Evolutionary conservation across 1,284 basidiomycete genomes (phyloP).

Genomic region (Schizophyllum amplum): DNA sequence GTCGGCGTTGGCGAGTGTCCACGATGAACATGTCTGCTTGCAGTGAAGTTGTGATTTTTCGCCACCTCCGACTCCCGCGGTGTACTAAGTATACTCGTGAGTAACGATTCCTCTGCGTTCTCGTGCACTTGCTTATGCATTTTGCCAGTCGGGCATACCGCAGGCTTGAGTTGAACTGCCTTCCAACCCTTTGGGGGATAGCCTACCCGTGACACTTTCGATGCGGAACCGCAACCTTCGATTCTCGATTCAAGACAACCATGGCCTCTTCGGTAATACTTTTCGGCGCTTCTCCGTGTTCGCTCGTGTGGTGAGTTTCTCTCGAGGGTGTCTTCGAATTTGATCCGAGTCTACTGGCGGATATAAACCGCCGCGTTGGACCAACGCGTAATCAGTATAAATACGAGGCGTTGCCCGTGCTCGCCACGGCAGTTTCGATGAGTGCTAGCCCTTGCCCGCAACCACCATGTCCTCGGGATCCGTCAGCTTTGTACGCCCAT

Average conservation of each 20-base stretch:
- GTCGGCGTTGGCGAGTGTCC: background rate
- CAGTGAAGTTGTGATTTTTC: no score
- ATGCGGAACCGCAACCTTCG: background rate
- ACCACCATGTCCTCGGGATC: background rate
- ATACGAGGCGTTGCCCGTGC: background rate
- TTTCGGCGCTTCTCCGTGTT: background rate
- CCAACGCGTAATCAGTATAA: background rate
- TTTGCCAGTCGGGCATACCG: no score
- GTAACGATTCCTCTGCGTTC: no score
- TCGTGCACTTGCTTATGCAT: no score
- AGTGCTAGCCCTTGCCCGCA: background rate
- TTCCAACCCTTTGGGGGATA: no score
- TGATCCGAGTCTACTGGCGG: background rate
- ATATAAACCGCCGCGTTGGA: background rate
- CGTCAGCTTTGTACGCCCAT: background rate
- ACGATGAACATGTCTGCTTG: no score
- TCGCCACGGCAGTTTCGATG: background rate
- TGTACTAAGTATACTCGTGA: no score
- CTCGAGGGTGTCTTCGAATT: background rate
- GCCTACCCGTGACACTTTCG: no score
- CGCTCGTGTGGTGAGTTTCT: background rate
- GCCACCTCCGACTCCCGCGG: no score
- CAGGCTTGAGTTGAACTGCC: no score
- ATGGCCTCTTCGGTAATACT: no score
- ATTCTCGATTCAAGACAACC: no score